phyloP scores from a whole-genome alignment of 805 yeast genomes.

The Kurtzmaniella fragi region DNA sequence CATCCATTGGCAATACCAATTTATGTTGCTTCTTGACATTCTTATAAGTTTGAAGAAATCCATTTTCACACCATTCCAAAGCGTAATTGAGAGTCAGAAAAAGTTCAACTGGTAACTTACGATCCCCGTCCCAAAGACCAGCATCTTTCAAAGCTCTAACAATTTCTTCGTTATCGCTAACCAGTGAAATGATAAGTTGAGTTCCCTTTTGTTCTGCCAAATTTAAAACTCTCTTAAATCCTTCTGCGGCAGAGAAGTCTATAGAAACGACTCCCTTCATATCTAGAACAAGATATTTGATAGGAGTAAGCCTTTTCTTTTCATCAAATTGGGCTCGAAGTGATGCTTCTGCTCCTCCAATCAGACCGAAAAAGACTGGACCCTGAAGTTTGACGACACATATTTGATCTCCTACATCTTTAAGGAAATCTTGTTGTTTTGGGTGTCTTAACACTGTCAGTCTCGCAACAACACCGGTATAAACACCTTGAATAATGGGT shows the following conservation, averaged over 20 bases:
- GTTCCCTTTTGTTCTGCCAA: slow-evolving; percentile 65
- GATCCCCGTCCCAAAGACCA: slow-evolving; percentile 60
- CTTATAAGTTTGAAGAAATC: slow-evolving; percentile 64
- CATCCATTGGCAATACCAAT: slow-evolving; percentile 3
- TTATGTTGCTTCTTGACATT: slow-evolving; percentile 20
- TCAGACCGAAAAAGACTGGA: slow-evolving; percentile 89
- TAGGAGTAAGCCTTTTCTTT: slow-evolving; percentile 47
- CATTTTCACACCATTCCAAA: slow-evolving; percentile 95
- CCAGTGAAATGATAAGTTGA: slow-evolving; percentile 73
- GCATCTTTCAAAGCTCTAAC: slow-evolving; percentile 75
- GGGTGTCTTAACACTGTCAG: slow-evolving; percentile 92
- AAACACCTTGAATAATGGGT: slow-evolving; percentile 76
- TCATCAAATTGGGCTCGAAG: slow-evolving; percentile 63
- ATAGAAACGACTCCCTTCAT: slow-evolving; percentile 75
- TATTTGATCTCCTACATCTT: slow-evolving; percentile 85
- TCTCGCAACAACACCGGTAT: slow-evolving; percentile 82
- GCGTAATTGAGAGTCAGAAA: slow-evolving; percentile 82
- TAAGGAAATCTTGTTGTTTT: slow-evolving; percentile 77
- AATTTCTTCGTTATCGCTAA: slow-evolving; percentile 59
- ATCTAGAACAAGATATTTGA: slow-evolving; percentile 79
- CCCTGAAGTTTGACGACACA: slow-evolving; percentile 85
- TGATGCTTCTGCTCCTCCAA: slow-evolving; percentile 80
- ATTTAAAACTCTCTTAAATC: slow-evolving; percentile 81
- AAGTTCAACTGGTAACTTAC: slow-evolving; percentile 44
- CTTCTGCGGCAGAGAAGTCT: slow-evolving; percentile 95